Percentiles rank a stretch among this genome's conserved stretches.
Evolutionary conservation across 306 rosid genomes (phyloP).

Genomic region (Aeschynomene evenia): DNA sequence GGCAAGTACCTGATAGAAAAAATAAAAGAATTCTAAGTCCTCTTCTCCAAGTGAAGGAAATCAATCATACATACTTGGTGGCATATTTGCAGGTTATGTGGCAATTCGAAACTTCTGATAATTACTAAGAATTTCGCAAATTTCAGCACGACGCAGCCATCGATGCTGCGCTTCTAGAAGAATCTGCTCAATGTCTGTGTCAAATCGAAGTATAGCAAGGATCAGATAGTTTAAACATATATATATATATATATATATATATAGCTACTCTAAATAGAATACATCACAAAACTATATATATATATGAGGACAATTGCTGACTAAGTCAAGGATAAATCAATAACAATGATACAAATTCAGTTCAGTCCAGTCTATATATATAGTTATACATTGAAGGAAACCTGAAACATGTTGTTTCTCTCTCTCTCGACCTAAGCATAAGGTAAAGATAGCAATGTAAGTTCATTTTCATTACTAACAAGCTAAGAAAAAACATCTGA

Average conservation of each 20-base stretch:
- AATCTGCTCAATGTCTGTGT: constrained; percentile 64
- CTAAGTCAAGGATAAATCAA: no score
- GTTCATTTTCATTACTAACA: neutral
- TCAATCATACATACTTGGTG: no score
- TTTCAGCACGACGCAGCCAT: constrained; percentile 91
- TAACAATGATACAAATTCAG: no score
- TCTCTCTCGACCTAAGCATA: neutral
- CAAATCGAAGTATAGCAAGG: constrained; percentile 29
- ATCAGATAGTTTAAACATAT: constrained; percentile 15
- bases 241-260: no score
- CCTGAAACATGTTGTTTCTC: neutral
- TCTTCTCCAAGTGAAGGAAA: constrained; percentile 5
- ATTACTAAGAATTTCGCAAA: constrained; percentile 78
- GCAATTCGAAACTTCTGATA: constrained; percentile 49
- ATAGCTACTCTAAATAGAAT: neutral
- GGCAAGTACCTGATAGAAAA: no score
- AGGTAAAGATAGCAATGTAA: neutral
- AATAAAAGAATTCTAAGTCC: neutral
- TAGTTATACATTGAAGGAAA: neutral
- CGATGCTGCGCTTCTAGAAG: constrained; percentile 74
- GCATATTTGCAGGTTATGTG: constrained; percentile 64
- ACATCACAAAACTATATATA: no score
- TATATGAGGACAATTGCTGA: no score
- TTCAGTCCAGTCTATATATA: neutral
- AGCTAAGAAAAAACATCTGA: no score